Evolutionary conservation across 768 basidiomycete species (phyloP).

Genomic region (Amyloporia xantha): DNA sequence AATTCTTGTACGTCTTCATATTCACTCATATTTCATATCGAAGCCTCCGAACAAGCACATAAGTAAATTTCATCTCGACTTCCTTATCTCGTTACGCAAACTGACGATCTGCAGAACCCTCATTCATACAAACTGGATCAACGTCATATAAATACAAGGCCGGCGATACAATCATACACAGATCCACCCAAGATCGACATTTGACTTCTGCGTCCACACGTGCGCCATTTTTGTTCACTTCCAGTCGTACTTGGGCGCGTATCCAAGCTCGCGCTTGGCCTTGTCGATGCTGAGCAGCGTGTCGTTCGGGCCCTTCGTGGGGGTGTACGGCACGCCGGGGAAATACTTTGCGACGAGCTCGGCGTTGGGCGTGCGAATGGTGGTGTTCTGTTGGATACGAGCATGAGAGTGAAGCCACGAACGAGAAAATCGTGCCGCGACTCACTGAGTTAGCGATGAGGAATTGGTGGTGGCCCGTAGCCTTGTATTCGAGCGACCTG

Average conservation of each 20-base stretch:
- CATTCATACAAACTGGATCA: too few relatives aligned
- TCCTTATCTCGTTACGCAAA: too few relatives aligned
- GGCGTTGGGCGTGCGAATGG: constrained; percentile 1
- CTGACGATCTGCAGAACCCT: too few relatives aligned
- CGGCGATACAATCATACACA: too few relatives aligned
- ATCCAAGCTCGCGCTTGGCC: constrained; percentile 1
- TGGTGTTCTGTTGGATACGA: background rate
- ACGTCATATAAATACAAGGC: too few relatives aligned
- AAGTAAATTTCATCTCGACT: too few relatives aligned
- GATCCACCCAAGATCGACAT: too few relatives aligned
- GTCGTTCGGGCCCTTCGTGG: background rate
- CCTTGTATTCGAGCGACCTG: constrained; percentile 1
- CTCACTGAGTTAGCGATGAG: constrained; percentile 1
- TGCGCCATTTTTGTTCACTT: too few relatives aligned
- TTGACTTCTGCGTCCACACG: too few relatives aligned
- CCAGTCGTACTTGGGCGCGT: constrained; percentile 1
- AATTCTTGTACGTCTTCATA: too few relatives aligned
- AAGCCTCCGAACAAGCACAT: too few relatives aligned
- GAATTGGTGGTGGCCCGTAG: constrained; percentile 2
- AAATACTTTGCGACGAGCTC: constrained; percentile 1
- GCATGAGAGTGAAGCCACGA: background rate
- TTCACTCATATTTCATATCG: too few relatives aligned
- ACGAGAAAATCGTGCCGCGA: background rate
- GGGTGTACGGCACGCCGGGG: constrained; percentile 1
- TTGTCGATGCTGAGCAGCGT: constrained; percentile 6